phyloP scores from a whole-genome alignment of 2,329 filamentous ascomycete species.

The Neophaeococcomyces aloes region DNA sequence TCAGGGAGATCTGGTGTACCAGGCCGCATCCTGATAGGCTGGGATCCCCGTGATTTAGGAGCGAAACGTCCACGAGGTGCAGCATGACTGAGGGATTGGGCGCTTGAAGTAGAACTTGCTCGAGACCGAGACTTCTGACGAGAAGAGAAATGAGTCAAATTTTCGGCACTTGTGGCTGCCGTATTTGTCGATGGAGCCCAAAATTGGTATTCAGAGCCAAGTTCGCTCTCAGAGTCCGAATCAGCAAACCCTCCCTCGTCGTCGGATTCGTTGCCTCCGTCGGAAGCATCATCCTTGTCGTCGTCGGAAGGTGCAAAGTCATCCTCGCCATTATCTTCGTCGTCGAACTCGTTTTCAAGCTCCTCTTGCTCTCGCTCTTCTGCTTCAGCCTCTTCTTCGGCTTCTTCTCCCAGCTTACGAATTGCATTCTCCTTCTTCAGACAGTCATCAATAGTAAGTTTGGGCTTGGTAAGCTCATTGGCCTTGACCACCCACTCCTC shows the following conservation, averaged over 20 bases:
- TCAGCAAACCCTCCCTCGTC: constrained; percentile 63
- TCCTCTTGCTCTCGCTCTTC: constrained; percentile 54
- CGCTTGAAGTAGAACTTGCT: constrained; percentile 42
- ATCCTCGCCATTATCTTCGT: constrained; percentile 58
- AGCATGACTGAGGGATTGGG: constrained; percentile 7
- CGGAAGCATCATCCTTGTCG: constrained; percentile 35
- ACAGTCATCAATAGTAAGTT: constrained; percentile 81
- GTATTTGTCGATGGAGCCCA: constrained; percentile 42
- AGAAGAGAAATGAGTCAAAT: constrained; percentile 36
- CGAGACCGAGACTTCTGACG: constrained; percentile 35
- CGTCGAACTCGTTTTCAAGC: constrained; percentile 35
- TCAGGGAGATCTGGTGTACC: constrained; percentile 79
- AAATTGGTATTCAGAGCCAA: constrained; percentile 54
- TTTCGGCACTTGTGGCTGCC: constrained; percentile 45
- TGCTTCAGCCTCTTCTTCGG: constrained; percentile 75
- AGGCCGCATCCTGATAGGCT: constrained; percentile 47
- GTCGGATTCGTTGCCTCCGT: constrained; percentile 70
- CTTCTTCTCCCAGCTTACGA: constrained; percentile 74
- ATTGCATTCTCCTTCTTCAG: constrained; percentile 83
- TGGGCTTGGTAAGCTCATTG: constrained; percentile 48
- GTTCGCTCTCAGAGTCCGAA: constrained; percentile 57
- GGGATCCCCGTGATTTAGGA: constrained; percentile 5
- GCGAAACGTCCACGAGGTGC: constrained; percentile 17
- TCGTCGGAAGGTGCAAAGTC: constrained; percentile 48
- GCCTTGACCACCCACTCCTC: constrained; percentile 84